Evolutionary conservation across 2,329 filamentous ascomycete species (phyloP), one percentile per base, ranked within the genome.

Genomic region (Fusarium camptoceras): DNA sequence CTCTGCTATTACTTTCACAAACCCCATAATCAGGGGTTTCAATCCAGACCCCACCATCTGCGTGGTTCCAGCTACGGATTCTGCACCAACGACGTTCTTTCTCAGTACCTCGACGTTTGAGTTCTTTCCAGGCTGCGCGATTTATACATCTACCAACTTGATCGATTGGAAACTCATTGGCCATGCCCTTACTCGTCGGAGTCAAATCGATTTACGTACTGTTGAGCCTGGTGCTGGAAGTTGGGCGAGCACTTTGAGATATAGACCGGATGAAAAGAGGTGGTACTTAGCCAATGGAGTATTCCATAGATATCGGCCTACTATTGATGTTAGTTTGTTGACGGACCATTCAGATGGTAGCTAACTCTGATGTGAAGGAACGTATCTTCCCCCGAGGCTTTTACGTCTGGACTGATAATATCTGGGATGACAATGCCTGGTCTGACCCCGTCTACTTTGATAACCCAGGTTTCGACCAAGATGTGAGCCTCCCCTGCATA

Each of bases 91-190:
- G 9, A 77, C 73, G 3, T 90, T 85, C 74, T 90, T 86, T 75
- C 82, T 90, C 28, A 85, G 85, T 39, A 90, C 87, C 6, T 90
- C 88, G 1, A 87, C 86, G 0, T 90, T 91, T 60, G 88, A 90
- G 74, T 88, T 84, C 75, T 89, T 88, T 64, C 88, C 88, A 0
- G 87, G 87, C 6, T 84, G 85, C n/a, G 85, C 87, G 16, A 87
- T 91, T 59, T 89, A 90, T 71, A 83, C 87, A 27, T 88, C 85
- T 22, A 84, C 78, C 1, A 83, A 87, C 66, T 79, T 88, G 14
- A 76, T 86, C 11, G 82, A 83, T 43, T 88, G 86, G 85, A 78
- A 78, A 8, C 80, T 87, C n/a, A 83, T 87, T 46, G 83, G 82
- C 7, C 83, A 87, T 66, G 86, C 84, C 3, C 78, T 88, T 50